Base-by-base conservation (phyloP, 371 early-diverging fungal genomes). In the Blastocladiella emersonii region DNA sequence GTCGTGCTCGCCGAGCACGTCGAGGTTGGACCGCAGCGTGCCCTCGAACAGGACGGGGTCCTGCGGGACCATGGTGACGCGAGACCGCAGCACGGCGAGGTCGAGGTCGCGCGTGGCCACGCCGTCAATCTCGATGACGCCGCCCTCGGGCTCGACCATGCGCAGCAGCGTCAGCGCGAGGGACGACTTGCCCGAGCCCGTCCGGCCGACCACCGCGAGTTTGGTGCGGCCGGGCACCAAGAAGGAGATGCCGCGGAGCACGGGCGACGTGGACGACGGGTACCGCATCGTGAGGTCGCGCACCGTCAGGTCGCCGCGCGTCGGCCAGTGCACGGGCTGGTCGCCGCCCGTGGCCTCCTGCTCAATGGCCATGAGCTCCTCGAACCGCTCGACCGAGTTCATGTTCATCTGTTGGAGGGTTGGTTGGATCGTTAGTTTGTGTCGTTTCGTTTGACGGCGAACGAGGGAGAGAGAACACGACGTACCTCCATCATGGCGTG, bases 171-270 rank as follows among this genome's bases (percentile, higher is more conserved):
- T 80, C 15, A 78, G 73, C n/a, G 91, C 63, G 35, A 92, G 67
- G 0, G 87, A 85, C 0, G 89, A 81, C 66, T 91, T 91, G 48
- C 92, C 92, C 15, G 86, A 80, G 0, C 93, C 92, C 37, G 85
- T 85, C 7, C 83, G 76, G 49, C 82, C 53, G 30, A 51, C 53
- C 2, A 51, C 53, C 10, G 30, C 53, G 17, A 27, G 4, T 19
- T 51, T 51, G 8, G 27, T 74, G 44, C 76, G 76, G 19, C 78
- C 68, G 17, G 80, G 81, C 61, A 92, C 85, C 1, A 68, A 62
- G 13, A 85, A 68, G 39, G 77, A 77, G 13, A 89, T 56, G 34
- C 77, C 67, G 59, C 82, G 79, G 61, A 91, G 76, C 12, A 70
- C 64, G 30, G 78, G 73, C 23, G 37, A 15, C 41, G 59, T 59